phyloP scores from a whole-genome alignment of 192 early-diverging fungal genomes.

The Gamsiella multidivaricata region DNA sequence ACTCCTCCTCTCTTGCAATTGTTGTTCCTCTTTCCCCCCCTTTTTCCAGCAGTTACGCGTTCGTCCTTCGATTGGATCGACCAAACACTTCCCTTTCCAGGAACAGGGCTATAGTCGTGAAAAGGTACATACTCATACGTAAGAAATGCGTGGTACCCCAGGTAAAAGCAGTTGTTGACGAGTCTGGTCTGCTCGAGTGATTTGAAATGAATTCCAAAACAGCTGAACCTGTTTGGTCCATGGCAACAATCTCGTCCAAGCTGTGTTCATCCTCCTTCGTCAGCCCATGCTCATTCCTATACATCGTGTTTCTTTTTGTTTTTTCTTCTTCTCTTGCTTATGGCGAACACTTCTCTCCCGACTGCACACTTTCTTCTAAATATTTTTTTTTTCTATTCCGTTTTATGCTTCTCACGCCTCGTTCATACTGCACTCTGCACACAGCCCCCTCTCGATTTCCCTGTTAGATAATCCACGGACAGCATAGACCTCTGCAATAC shows the following conservation, averaged over 20 bases:
- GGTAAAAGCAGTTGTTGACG: no score
- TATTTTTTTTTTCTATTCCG: no score
- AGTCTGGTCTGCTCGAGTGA: no score
- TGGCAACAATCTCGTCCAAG: no score
- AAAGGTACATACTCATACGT: not conserved
- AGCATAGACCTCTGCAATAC: not conserved
- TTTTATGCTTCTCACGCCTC: no score
- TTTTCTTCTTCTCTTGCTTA: not conserved
- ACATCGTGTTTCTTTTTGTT: not conserved
- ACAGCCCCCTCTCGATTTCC: no score
- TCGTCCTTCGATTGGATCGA: not conserved
- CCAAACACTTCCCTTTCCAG: not conserved
- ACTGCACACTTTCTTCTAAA: no score
- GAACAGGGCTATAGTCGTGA: not conserved
- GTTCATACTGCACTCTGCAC: not conserved
- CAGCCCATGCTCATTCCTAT: not conserved
- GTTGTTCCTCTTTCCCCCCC: not conserved
- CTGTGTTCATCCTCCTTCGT: not conserved
- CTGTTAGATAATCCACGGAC: no score
- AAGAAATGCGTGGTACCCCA: no score
- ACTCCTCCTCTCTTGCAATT: not conserved
- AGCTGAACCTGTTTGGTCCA: not conserved
- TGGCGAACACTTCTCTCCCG: not conserved
- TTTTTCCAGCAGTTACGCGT: constrained; percentile 3
- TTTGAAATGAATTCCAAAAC: not conserved